Percentiles rank a stretch among this genome's conserved stretches.
These are phyloP conservation scores for Entonaema liquescens DNA, from an alignment of 495 filamentous ascomycete species.

Conservation along the genomic window DNA sequence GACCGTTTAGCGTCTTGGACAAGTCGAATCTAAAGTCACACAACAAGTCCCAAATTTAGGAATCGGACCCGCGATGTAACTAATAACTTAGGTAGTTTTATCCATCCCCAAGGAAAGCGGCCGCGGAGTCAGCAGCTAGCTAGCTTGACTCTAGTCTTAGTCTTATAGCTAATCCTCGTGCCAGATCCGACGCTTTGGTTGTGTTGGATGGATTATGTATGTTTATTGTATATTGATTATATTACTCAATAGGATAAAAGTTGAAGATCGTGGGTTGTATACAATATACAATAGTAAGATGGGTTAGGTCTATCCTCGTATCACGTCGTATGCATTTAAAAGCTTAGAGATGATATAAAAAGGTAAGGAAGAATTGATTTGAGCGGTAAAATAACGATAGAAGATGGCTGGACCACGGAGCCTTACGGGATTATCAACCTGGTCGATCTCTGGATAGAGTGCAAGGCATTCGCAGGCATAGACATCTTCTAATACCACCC, in stretches of 20 bases:
- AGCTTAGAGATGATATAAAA: background rate
- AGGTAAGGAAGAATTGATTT: background rate
- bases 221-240: background rate
- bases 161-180: constrained; percentile 6
- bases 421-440: constrained; percentile 30
- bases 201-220: background rate
- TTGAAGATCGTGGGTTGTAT: background rate
- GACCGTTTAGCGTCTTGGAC: constrained; percentile 14
- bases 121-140: constrained; percentile 7
- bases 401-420: constrained; percentile 15
- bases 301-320: background rate
- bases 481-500: constrained; percentile 36
- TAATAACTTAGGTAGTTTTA: constrained; percentile 21
- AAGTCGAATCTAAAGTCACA: constrained; percentile 25
- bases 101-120: constrained; percentile 5
- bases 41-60: constrained; percentile 35
- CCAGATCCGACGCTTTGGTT: constrained; percentile 1
- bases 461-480: constrained; percentile 1
- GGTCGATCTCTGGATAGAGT: constrained; percentile 15
- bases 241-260: constrained; percentile 10
- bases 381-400: constrained; percentile 9
- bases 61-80: constrained; percentile 27
- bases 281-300: background rate
- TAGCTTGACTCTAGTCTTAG: constrained; percentile 1
- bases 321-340: background rate